Percentiles rank a stretch among this genome's conserved stretches.
Evolutionary conservation across 257 asterid genomes (phyloP).

Genomic region (Dorcoceras hygrometricum): DNA sequence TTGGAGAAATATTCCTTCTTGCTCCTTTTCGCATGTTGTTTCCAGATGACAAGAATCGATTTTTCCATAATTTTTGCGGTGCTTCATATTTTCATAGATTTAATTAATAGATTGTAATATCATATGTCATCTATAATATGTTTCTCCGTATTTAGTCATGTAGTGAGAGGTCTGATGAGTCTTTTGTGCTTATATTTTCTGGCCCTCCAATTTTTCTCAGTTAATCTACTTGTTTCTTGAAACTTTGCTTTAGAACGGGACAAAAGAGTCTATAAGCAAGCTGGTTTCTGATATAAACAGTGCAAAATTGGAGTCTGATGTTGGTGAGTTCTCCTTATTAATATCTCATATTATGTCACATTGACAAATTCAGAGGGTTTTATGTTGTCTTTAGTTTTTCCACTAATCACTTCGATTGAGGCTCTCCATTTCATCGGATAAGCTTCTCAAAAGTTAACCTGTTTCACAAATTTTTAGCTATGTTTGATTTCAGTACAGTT

Average conservation of each 20-base stretch:
- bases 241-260: slow-evolving; percentile 23
- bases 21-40: not conserved
- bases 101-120: not conserved
- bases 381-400: not conserved
- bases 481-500: not conserved
- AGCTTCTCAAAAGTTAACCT: no score
- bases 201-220: not conserved
- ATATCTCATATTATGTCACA: not conserved
- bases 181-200: not conserved
- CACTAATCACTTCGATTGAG: not conserved
- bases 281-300: slow-evolving; percentile 50
- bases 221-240: not conserved
- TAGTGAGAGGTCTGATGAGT: not conserved
- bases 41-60: not conserved
- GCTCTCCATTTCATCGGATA: not conserved
- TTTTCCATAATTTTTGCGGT: not conserved
- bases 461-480: not conserved
- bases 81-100: not conserved
- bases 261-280: slow-evolving; percentile 48
- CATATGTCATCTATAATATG: not conserved
- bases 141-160: not conserved
- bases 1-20: no score
- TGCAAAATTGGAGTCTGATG: slow-evolving; percentile 49
- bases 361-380: not conserved
- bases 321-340: slow-evolving; percentile 16